Base-by-base conservation (phyloP, 2,329 filamentous ascomycete genomes). In the Penicillium oxalicum region DNA sequence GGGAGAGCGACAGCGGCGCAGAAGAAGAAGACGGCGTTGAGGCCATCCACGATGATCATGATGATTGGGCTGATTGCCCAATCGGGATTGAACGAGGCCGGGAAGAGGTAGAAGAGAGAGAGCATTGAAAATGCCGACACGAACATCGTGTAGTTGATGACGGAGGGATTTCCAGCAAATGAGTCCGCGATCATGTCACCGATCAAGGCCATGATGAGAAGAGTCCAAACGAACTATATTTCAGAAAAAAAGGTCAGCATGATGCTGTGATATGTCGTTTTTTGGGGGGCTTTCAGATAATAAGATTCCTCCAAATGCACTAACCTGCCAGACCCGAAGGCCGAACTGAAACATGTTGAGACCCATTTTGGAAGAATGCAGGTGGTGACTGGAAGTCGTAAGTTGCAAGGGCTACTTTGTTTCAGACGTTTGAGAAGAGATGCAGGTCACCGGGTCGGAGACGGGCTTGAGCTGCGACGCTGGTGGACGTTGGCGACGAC, bases 161-260 rank as follows among this genome's bases (percentile, higher is more conserved):
- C 74, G 24, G 77, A 71, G 2, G 80, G 76, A 58, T 81, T 79
- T 27, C 80, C 78, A 45, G 70, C 59, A 49, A 69, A 70, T 4
- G 75, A 68, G 35, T 74, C 69, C 44, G 74, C 71, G 62, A 84
- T 81, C 72, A 83, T 82, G 72, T 83, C 81, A 57, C 80, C 82
- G 57, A 82, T 64, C 40, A 85, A 72, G 9, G 79, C 74, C 71
- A 83, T 79, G 61, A 83, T 67, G 60, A 85, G 73, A 48, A 83
- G 63, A 32, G 79, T 73, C 70, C 76, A 82, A 60, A 82, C 43
- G 66, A 83, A 79, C 80, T 84, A 37, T 27, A 34, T 26, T 29
- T 11, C 9, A 27, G 2, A 12, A 9, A 11, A 3, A 18, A 34
- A 32, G 35, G 12, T 26, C n/a, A n/a, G 42, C 43, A n/a, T 9